Base-by-base conservation (phyloP, 1,284 basidiomycete genomes). In the Ustilago loliicola region DNA sequence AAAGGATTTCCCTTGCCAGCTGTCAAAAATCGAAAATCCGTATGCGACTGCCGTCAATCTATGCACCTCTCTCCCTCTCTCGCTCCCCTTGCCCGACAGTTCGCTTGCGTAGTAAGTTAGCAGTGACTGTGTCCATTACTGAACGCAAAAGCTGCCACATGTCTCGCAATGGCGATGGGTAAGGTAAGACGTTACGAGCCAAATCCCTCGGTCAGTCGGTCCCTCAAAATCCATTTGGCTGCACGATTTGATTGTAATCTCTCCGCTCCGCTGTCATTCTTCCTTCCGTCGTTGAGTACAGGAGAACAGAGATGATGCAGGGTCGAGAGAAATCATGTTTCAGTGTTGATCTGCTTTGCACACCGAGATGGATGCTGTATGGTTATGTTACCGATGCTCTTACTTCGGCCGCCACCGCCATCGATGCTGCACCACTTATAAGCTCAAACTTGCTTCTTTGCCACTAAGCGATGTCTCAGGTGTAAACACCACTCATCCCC, bases 1-100 rank as follows among this genome's bases (percentile, higher is more conserved):
- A 38, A 38, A 15, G 13, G n/a, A n/a, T n/a, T n/a, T n/a, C n/a
- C n/a, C n/a, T 13, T 45, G 60, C 51, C 60, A 61, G 60, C 60
- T 61, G 60, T 61, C 60, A 61, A 59, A 50, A 32, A 34, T 48
- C 27, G 40, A 61, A 61, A 42, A 52, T 15, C 57, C 13, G 30
- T 27, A 59, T 58, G 56, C 45, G 9, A 42, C 23, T n/a, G 29
- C 19, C 30, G 23, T 30, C 42, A 48, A 48, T 27, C 21, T 48
- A 48, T 48, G 45, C 45, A 48, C 3, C 45, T 48, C 23, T 6
- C 38, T 40, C 38, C 38, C 38, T 48, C 45, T 21, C 23, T 8
- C 10, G 7, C 21, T n/a, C 45, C 45, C 7, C 23, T 48, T 48
- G n/a, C n/a, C n/a, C 40, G 17, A 9, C 32, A 34, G 32, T 34